Evolutionary conservation across 371 early-diverging fungal genomes (phyloP), one percentile per base, ranked within the genome.

Genomic region (Syncephalis plumigaleata): DNA sequence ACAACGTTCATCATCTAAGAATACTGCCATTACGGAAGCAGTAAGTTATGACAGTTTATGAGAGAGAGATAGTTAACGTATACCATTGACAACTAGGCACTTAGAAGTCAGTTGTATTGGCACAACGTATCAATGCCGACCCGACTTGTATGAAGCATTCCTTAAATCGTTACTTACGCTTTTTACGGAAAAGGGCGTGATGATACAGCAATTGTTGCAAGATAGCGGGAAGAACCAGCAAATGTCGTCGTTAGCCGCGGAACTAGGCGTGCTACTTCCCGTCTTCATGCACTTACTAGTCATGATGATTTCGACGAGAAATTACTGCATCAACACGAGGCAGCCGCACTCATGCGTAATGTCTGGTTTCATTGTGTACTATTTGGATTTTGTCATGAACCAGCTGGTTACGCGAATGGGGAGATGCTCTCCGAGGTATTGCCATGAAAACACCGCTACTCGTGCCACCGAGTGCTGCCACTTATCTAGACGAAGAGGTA

Each of bases 361-460:
- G 68, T 81, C 17, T 95, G 96, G 96, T 79, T 92, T 55, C 81
- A 85, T 50, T 71, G 85, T 42, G 77, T 88, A 1, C 55, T 85
- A 2, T 79, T 74, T 57, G 81, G 87, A 0, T 78, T 83, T 47
- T 65, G 81, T 16, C 71, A 77, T 8, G 81, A 85, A 40, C 71
- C 80, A 1, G 64, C 2, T 90, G 88, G 80, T 71, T 80, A n/a
- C 70, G 70, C 4, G 79, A 72, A 55, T 90, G 90, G 82, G 61
- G 73, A 47, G 63, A 64, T 5, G 61, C 75, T 0, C 66, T 90
- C 59, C 45, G 70, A 0, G 51, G 67, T 1, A 77, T 95, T 55
- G 91, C 94, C 2, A 65, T 68, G 50, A 87, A 84, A 47, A 84
- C 94, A 1, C 96, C 96, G 0, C 67, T 84, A 0, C 67, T 95